These are phyloP conservation scores for Talaromyces liani DNA, from an alignment of 495 filamentous ascomycete species.

Conservation along the genomic window DNA sequence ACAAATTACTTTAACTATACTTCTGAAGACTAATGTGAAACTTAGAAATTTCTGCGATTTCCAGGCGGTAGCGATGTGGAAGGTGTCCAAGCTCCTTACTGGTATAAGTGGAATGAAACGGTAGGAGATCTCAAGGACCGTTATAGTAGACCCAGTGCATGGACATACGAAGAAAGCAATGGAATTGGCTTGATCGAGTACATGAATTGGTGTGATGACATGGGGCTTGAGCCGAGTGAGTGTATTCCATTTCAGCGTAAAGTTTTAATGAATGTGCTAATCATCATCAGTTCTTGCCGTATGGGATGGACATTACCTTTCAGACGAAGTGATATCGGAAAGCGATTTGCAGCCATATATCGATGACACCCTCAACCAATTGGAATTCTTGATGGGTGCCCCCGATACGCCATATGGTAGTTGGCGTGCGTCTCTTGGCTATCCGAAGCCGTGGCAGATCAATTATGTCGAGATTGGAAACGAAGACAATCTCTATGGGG, in stretches of 20 bases:
- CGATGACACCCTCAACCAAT: conserved; percentile 54
- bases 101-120: conserved; percentile 65
- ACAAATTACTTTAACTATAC: neutral
- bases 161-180: conserved; percentile 55
- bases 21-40: neutral
- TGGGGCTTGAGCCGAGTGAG: conserved; percentile 1
- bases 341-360: conserved; percentile 33
- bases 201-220: conserved; percentile 3
- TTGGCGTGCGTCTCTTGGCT: conserved; percentile 37
- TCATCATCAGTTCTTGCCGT: conserved; percentile 44
- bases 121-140: conserved; percentile 57
- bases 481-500: conserved; percentile 43
- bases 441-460: conserved; percentile 40
- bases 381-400: conserved; percentile 34
- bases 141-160: conserved; percentile 52
- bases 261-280: neutral
- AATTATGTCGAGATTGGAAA: conserved; percentile 48
- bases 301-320: conserved; percentile 57
- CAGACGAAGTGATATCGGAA: conserved; percentile 30
- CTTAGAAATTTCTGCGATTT: conserved; percentile 47
- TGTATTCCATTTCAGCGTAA: neutral
- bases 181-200: conserved; percentile 40
- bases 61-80: conserved; percentile 65
- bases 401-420: conserved; percentile 29
- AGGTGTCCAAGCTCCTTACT: conserved; percentile 39